Evolutionary conservation across 2,329 filamentous ascomycete species (phyloP), one percentile per base, ranked within the genome.

Genomic region (Ophiosphaerella narmari): DNA sequence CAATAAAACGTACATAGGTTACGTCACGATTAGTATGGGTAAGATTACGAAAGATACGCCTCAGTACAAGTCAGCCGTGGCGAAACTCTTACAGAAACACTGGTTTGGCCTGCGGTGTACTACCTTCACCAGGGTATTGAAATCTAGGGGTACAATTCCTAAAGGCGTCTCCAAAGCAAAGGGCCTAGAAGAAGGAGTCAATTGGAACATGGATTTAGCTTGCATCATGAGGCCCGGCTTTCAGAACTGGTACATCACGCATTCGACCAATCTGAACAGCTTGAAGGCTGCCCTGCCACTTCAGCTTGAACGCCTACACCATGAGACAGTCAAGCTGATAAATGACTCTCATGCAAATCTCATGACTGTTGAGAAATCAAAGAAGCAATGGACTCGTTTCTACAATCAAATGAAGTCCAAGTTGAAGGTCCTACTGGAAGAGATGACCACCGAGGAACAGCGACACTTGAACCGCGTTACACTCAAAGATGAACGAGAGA

Each of bases 121-220:
- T 4, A 55, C 54, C 1, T 62, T 62, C 46, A 58, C 49, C 1
- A 52, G 53, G 6, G 40, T 62, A 3, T 11, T 67, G 7, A 64
- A 59, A 33, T 9, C 31, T 5, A 43, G 43, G 7, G 63, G 62
- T 2, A 39, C 18, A 3, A 41, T 67, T 4, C 46, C 34, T 1
- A 31, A 53, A 12, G 57, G 56, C 0, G 38, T 46, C 0, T 65
- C 62, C 1, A 50, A 52, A 8, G 64, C 64, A 2, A 55, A 50
- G 34, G 62, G 61, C 2, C 38, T 65, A 0, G 54, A 65, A 26
- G 16, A 56, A 0, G 49, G 51, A 3, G 49, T 44, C 16, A 48
- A 65, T 18, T 65, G 59, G 60, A 65, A 63, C 34, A 33, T 26
- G 7, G 60, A 63, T 2, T 44, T 66, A 1, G 52, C 59, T 0